Percentiles rank a stretch among this genome's conserved stretches.
Evolutionary conservation across 192 early-diverging fungal species (phyloP).

Genomic region (Pilaira anomala): DNA sequence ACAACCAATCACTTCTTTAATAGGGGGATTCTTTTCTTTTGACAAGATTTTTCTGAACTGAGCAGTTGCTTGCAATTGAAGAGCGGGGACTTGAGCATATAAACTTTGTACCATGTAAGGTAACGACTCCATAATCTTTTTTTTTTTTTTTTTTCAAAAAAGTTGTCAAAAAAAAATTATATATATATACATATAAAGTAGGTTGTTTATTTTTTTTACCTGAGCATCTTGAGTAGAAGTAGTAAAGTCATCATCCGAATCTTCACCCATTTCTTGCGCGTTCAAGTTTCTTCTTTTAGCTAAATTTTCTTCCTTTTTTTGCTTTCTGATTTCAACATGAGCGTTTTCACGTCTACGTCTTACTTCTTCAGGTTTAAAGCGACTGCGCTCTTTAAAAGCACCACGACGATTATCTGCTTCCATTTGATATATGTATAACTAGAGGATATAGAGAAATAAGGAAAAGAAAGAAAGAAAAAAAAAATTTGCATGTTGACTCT

Average conservation of each 20-base stretch:
- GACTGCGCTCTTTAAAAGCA: constrained; percentile 63
- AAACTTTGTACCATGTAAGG: constrained; percentile 18
- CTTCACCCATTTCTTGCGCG: constrained; percentile 34
- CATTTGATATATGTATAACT: not conserved
- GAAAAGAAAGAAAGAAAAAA: not conserved
- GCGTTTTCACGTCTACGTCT: constrained; percentile 40
- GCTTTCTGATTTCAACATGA: constrained; percentile 46
- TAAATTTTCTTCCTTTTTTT: constrained; percentile 44
- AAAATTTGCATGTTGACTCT: too few relatives aligned
- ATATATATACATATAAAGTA: not conserved
- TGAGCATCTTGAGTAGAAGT: not conserved
- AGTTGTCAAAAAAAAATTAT: too few relatives aligned
- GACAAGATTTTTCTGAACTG: constrained; percentile 48
- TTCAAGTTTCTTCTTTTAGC: constrained; percentile 49
- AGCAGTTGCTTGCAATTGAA: constrained; percentile 37
- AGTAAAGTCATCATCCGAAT: constrained; percentile 7
- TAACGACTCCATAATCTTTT: not conserved
- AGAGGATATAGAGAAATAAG: not conserved
- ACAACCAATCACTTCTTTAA: constrained; percentile 45
- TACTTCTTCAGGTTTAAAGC: constrained; percentile 44
- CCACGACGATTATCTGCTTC: constrained; percentile 14
- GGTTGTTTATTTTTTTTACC: constrained; percentile 1
- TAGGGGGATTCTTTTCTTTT: constrained; percentile 50
- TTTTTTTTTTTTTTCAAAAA: not conserved
- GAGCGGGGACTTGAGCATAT: constrained; percentile 31